These are phyloP conservation scores for Heterobasidion annosum DNA, from an alignment of 1,284 basidiomycete species.

Conservation along the genomic window DNA sequence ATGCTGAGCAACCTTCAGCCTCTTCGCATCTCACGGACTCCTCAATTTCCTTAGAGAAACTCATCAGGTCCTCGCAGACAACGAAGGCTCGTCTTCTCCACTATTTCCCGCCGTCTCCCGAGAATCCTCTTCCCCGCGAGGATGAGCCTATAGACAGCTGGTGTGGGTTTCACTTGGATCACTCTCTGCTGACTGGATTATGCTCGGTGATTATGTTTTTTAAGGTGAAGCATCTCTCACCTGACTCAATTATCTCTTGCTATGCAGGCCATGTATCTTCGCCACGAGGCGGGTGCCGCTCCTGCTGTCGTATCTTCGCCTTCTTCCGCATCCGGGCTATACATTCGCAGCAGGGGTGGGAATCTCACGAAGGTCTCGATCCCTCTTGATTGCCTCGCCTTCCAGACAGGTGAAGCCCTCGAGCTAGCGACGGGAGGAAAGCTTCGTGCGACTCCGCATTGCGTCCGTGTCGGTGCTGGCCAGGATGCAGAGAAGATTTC, in stretches of 20 bases:
- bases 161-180: slow-evolving; percentile 80
- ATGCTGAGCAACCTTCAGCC: slow-evolving; percentile 26
- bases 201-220: slow-evolving; percentile 51
- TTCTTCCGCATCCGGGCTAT: slow-evolving; percentile 72
- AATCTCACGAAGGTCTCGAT: slow-evolving; percentile 75
- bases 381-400: slow-evolving; percentile 73
- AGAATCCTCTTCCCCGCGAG: slow-evolving; percentile 25
- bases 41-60: slow-evolving; percentile 49
- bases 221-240: neutral
- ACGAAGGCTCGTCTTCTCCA: slow-evolving; percentile 84
- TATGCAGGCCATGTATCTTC: slow-evolving; percentile 73
- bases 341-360: slow-evolving; percentile 79
- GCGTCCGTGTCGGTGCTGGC: slow-evolving; percentile 62
- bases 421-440: slow-evolving; percentile 73
- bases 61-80: slow-evolving; percentile 61
- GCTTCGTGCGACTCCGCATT: slow-evolving; percentile 85
- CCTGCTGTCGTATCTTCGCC: slow-evolving; percentile 55
- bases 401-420: slow-evolving; percentile 91
- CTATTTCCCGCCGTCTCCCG: slow-evolving; percentile 70
- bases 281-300: slow-evolving; percentile 26
- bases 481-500: slow-evolving; percentile 44
- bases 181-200: slow-evolving; percentile 83
- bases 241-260: slow-evolving; percentile 22
- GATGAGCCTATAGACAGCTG: slow-evolving; percentile 71
- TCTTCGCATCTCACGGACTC: slow-evolving; percentile 55